Base-by-base conservation (phyloP, 176 grass and related monocot species). In the Saccharum spontaneum region DNA sequence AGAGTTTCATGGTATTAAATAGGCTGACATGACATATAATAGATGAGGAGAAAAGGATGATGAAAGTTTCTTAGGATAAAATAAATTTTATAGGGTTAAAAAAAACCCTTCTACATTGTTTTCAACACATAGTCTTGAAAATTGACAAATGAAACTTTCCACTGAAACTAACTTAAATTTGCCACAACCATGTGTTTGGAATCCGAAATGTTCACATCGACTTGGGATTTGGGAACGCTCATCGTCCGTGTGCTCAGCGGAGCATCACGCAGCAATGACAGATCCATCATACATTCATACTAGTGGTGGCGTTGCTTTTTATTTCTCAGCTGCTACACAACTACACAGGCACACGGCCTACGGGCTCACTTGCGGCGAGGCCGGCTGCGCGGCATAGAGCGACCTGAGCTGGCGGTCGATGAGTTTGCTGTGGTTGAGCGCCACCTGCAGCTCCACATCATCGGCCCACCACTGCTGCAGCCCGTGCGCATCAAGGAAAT, bases 381-480 rank as follows among this genome's bases (percentile, higher is more conserved):
- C 34, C 15, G 87, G 69, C 57, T 23, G 59, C 59, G 77, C 18
- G 28, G 82, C 85, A 61, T 97, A 97, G 57, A 97, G 86, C 15
- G 94, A 94, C 76, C 91, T 89, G 54, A 97, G 90, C 85, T 94
- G 94, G 60, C 80, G 87, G 76, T 81, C 80, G 77, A 97, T 90
- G 73, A 97, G 84, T 59, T 94, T 91, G 90, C 94, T 91, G 90
- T 97, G 69, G 74, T 83, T 85, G 41, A 94, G 87, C 61, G 90
- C 81, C n/a, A 87, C 83, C 72, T 94, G 85, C 54, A 98, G 81
- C 80, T 98, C 92, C 36, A 87, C 82, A 66, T 98, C 95, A 71
- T 94, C 89, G 2, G 92, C 79, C 95, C 92, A 98, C 95, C 95
- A 98, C 76, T 98, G 92, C 59, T 93, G 67, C 52, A 98, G 86